Base-by-base conservation (phyloP, 2,329 filamentous ascomycete species). In the Paraconiothyrium sp. region DNA sequence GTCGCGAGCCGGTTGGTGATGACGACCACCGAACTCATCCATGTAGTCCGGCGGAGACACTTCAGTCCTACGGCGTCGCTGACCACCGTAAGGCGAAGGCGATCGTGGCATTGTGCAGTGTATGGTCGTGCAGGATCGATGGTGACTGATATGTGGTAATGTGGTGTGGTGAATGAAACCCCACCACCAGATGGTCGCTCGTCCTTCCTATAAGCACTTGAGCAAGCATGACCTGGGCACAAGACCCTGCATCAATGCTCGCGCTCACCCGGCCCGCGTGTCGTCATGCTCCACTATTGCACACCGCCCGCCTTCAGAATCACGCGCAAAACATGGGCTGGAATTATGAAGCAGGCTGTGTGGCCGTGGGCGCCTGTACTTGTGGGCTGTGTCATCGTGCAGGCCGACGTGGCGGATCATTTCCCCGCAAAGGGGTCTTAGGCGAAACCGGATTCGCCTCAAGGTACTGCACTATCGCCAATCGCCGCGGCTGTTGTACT, bases 311-410 rank as follows among this genome's bases (percentile, higher is more conserved):
- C 20, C 14, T 7, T 9, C 37, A 43, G 22, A 22, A 56, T 47
- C 54, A 56, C 43, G 43, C 54, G 54, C 41, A 47, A 20, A 37
- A 46, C 54, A 34, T 34, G 52, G 50, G 37, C 39, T 32, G 39
- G 14, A 32, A 27, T 32, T n/a, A 4, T 35, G 52, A 41, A 16
- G 30, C 52, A 35, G 52, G 54, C 43, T 56, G 54, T 47, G 43
- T 39, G 22, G 8, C 32, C 52, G 54, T 16, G 34, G 52, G 52
- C 39, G 39, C n/a, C 24, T 55, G 39, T 22, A 46, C 27, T 22
- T 4, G 41, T 16, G 20, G 54, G 54, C 54, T 56, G 54, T 56
- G 54, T 56, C 54, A 47, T 56, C 43, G 43, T 56, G 54, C 54
- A 56, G 35, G 41, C 54, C 54, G 30, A 37, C 32, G 54, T 47